Percentiles rank a stretch among this genome's conserved stretches.
phyloP scores from a whole-genome alignment of 163 green algal species.

The Chlorella variabilis region DNA sequence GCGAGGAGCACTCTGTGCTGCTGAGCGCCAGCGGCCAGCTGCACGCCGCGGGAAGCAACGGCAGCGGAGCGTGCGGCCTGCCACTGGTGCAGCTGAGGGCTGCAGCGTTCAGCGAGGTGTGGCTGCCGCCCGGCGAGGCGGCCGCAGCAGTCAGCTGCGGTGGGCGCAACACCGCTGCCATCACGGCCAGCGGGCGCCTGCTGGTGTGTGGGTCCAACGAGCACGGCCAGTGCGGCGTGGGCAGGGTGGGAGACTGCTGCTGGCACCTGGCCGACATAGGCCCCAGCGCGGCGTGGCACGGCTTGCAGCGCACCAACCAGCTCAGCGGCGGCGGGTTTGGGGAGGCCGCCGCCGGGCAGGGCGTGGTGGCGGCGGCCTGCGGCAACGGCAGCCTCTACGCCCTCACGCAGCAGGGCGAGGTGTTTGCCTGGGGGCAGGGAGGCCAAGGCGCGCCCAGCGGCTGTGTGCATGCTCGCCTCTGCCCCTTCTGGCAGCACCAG shows the following conservation, averaged over 20 bases:
- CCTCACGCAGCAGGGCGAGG: slow-evolving; percentile 33
- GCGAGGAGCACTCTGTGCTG: slow-evolving; percentile 22
- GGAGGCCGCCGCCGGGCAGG: not conserved
- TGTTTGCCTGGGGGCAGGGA: slow-evolving; percentile 44
- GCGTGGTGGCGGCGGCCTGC: not conserved
- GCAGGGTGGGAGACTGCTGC: not conserved
- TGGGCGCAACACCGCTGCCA: slow-evolving; percentile 19
- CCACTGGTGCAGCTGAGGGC: not conserved
- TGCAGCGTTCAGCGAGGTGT: not conserved
- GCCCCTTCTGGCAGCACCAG: no score
- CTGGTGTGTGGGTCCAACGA: slow-evolving; percentile 30
- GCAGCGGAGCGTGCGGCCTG: not conserved
- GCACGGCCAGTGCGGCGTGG: not conserved
- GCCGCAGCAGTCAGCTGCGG: not conserved
- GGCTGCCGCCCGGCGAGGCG: not conserved
- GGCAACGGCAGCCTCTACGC: slow-evolving; percentile 33
- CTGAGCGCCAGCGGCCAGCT: not conserved
- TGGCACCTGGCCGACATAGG: not conserved
- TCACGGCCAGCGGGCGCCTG: not conserved
- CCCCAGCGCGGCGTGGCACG: slow-evolving; percentile 18
- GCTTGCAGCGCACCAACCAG: slow-evolving; percentile 34
- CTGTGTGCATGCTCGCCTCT: no score
- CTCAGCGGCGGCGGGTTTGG: not conserved
- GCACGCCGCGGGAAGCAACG: slow-evolving; percentile 10
- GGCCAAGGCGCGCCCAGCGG: slow-evolving; percentile 34